Percentiles rank a stretch among this genome's conserved stretches.
Conservation (phyloP, 805 yeast species). For the Zygoascus flipseniorum region DNA sequence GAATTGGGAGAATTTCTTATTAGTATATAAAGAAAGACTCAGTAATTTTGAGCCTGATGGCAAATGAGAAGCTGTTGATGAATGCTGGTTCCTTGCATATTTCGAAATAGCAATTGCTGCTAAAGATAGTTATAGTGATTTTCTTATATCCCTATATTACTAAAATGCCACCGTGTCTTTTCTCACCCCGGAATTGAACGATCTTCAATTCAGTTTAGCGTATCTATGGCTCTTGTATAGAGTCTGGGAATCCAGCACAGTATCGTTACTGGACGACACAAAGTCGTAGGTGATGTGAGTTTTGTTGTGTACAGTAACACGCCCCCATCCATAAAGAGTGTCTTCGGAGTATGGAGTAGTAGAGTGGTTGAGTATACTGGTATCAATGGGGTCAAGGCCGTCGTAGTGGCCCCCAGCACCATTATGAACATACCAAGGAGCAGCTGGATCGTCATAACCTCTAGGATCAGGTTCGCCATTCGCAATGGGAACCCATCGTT, state of each 20-base stretch:
- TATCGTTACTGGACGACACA: slow-evolving; percentile 20
- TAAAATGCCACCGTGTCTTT: too few species aligned
- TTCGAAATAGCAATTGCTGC: too few species aligned
- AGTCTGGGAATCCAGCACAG: slow-evolving; percentile 23
- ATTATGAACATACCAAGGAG: slow-evolving; percentile 27
- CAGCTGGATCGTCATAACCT: slow-evolving; percentile 23
- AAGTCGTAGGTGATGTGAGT: slow-evolving; percentile 27
- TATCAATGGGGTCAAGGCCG: slow-evolving; percentile 18
- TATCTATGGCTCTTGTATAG: slow-evolving; percentile 14
- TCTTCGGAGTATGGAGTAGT: slow-evolving; percentile 7
- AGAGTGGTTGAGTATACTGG: background rate
- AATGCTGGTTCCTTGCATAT: too few species aligned
- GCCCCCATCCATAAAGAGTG: slow-evolving; percentile 23
- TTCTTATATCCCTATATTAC: too few species aligned
- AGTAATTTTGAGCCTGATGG: too few species aligned
- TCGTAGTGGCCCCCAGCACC: slow-evolving; percentile 27
- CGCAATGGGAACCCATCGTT: slow-evolving; percentile 17
- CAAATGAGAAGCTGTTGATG: too few species aligned
- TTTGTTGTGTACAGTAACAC: slow-evolving; percentile 24
- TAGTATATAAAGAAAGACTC: too few species aligned
- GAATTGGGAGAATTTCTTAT: too few species aligned
- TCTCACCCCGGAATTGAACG: too few species aligned
- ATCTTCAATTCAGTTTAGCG: background rate
- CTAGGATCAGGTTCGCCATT: slow-evolving; percentile 25
- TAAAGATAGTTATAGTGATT: too few species aligned